Conservation (phyloP, 495 filamentous ascomycete genomes). For the Parathielavia appendiculata region DNA sequence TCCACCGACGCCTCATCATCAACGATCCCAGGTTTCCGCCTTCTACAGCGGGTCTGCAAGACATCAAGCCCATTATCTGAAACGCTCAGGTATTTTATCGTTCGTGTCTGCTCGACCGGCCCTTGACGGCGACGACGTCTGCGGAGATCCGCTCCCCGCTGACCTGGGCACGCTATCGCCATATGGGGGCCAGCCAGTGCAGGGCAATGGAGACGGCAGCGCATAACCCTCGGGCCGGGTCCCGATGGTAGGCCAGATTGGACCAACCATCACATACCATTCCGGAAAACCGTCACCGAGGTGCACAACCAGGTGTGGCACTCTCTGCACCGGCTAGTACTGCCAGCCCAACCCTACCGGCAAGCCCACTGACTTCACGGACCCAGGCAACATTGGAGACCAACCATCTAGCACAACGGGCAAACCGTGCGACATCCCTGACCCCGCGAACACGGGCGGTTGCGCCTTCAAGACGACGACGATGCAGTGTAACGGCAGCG, state of each 20-base stretch:
- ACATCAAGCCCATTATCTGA: background rate
- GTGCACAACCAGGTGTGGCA: background rate
- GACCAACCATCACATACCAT: background rate
- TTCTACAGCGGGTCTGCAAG: background rate
- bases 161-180: background rate
- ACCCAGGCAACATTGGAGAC: background rate
- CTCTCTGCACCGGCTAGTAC: background rate
- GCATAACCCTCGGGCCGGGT: no score
- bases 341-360: background rate
- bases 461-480: background rate
- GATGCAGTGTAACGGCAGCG: background rate
- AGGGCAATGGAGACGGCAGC: background rate
- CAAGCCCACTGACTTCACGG: background rate
- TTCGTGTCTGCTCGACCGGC: background rate
- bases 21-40: background rate
- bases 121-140: background rate
- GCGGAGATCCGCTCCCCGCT: background rate
- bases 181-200: background rate
- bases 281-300: background rate
- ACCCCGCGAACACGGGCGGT: no score
- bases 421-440: no score
- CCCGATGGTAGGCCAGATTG: no score
- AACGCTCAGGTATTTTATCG: background rate
- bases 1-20: background rate
- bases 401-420: no score